Percentiles rank a stretch among this genome's conserved stretches.
Conservation (phyloP, 306 rosid genomes). For the Nissolia schottii region DNA sequence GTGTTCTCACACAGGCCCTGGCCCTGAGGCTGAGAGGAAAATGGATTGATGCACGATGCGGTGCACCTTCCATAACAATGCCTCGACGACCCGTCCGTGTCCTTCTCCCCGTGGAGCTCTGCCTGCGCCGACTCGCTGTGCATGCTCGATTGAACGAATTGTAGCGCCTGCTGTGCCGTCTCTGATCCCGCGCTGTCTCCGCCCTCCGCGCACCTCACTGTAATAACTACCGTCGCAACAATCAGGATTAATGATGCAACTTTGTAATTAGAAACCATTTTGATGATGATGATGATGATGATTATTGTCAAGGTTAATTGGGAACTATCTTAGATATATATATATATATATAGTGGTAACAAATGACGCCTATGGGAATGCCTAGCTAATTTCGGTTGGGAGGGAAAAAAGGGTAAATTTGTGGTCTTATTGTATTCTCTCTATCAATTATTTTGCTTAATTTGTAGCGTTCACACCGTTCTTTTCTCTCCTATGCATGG, state of each 20-base stretch:
- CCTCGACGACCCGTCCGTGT: not conserved
- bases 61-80: not conserved
- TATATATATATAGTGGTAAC: not conserved
- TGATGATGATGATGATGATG: no score
- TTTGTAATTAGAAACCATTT: constrained; percentile 11
- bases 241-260: not conserved
- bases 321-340: not conserved
- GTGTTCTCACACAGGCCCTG: not conserved
- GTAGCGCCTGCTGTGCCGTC: no score
- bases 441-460: not conserved
- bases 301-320: not conserved
- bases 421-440: not conserved
- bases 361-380: not conserved
- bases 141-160: no score
- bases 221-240: not conserved
- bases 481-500: no score
- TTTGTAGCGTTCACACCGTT: not conserved
- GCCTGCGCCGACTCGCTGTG: not conserved
- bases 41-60: not conserved
- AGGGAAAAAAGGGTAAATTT: not conserved
- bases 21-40: not conserved
- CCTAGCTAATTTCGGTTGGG: not conserved
- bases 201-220: not conserved
- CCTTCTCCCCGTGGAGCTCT: not conserved
- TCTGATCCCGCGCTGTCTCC: not conserved